phyloP scores from a whole-genome alignment of 345 rosid species.

The Adansonia digitata region DNA sequence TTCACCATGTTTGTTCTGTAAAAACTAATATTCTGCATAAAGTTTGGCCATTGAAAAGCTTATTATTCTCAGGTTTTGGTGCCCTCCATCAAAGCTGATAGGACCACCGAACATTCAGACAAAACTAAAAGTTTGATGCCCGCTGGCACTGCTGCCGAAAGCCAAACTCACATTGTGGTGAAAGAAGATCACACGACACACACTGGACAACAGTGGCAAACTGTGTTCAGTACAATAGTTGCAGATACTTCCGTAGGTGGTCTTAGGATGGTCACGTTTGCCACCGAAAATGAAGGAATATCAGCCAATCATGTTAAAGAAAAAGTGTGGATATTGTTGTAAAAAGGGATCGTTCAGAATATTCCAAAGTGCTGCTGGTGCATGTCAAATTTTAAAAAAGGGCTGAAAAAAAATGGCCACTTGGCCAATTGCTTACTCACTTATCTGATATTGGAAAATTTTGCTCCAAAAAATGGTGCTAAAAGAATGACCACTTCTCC shows the following conservation, averaged over 20 bases:
- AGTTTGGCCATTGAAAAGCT: neutral
- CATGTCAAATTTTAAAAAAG: neutral
- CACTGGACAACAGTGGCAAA: too few species aligned
- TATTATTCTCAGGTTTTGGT: neutral
- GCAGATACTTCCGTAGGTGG: neutral
- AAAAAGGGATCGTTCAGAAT: neutral
- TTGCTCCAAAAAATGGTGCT: neutral
- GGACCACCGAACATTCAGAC: neutral
- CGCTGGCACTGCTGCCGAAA: neutral
- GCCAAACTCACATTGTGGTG: neutral
- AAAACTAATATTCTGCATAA: neutral
- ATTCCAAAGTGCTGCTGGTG: neutral
- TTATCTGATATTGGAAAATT: neutral
- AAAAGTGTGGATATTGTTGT: neutral
- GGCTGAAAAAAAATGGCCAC: neutral
- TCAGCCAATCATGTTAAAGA: neutral
- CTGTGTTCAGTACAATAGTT: too few species aligned
- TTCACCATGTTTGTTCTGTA: neutral
- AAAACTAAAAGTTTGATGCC: neutral
- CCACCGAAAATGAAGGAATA: neutral
- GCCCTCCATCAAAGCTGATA: neutral
- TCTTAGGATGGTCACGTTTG: too few species aligned
- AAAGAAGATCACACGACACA: neutral
- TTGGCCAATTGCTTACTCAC: neutral
- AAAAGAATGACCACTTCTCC: neutral